phyloP scores from a whole-genome alignment of 1,284 basidiomycete genomes.

The Microstroma glucosiphilum region DNA sequence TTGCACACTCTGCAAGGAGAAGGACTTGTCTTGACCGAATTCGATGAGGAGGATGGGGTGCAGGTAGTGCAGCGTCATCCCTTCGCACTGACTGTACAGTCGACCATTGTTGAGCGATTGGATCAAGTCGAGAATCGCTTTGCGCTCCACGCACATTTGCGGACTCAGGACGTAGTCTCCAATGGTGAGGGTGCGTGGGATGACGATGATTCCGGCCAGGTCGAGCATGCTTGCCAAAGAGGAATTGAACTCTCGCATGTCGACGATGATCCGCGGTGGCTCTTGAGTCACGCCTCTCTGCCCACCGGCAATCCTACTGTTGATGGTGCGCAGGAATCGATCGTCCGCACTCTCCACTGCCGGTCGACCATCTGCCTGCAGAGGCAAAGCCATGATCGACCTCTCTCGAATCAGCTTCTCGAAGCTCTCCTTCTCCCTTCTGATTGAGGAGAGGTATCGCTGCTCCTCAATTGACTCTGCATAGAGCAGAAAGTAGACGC shows the following conservation, averaged over 20 bases:
- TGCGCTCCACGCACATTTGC: slow-evolving; percentile 91
- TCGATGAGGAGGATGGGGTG: slow-evolving; percentile 92
- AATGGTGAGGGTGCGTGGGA: slow-evolving; percentile 84
- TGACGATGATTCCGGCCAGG: slow-evolving; percentile 69
- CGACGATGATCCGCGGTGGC: slow-evolving; percentile 79
- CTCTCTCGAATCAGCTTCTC: slow-evolving; percentile 86
- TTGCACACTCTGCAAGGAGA: slow-evolving; percentile 50
- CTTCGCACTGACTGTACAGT: slow-evolving; percentile 92
- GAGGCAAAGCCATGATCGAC: slow-evolving; percentile 84
- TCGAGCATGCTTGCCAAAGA: slow-evolving; percentile 84
- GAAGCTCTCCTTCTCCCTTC: slow-evolving; percentile 90
- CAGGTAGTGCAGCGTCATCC: slow-evolving; percentile 94
- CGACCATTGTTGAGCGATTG: slow-evolving; percentile 87
- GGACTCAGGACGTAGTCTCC: slow-evolving; percentile 95
- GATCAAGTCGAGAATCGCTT: slow-evolving; percentile 84
- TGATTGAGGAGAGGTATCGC: slow-evolving; percentile 78
- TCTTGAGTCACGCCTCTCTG: slow-evolving; percentile 62
- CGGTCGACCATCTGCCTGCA: slow-evolving; percentile 66
- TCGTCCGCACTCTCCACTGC: slow-evolving; percentile 51
- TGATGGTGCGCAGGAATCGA: slow-evolving; percentile 73
- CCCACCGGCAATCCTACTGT: slow-evolving; percentile 79
- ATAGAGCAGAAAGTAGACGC: slow-evolving; percentile 96
- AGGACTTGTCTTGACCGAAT: slow-evolving; percentile 94
- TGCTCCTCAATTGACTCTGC: slow-evolving; percentile 89
- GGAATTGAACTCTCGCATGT: slow-evolving; percentile 93